Evolutionary conservation across 169 alveolate species (phyloP).

Genomic region (Eimeria tenella): DNA sequence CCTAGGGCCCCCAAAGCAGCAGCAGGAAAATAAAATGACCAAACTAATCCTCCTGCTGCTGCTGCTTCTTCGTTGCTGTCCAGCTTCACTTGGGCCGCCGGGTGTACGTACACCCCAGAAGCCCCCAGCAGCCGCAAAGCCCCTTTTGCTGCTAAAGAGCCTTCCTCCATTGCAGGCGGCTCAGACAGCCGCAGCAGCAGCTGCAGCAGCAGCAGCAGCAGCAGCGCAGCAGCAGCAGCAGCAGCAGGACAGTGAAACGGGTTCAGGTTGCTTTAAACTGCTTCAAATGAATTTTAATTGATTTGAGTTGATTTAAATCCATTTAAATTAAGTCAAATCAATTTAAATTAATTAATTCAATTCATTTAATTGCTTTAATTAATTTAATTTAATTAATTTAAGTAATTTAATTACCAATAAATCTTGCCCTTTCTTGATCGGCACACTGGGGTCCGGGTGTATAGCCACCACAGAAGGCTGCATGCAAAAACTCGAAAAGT

Average conservation of each 20-base stretch:
- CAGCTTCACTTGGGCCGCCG: conserved; percentile 66
- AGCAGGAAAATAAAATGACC: conserved; percentile 72
- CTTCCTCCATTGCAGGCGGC: conserved; percentile 48
- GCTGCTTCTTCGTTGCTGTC: conserved; percentile 34
- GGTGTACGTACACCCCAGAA: conserved; percentile 47
- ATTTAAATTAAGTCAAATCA: too few relatives aligned
- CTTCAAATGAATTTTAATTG: too few relatives aligned
- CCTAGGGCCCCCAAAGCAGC: conserved; percentile 47
- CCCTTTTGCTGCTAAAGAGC: conserved; percentile 17
- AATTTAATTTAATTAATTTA: too few relatives aligned
- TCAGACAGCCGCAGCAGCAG: conserved; percentile 67
- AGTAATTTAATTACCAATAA: conserved; percentile 36
- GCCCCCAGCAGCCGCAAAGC: conserved; percentile 39
- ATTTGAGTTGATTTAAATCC: too few relatives aligned
- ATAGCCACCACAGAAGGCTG: conserved; percentile 80
- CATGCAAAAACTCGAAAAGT: background rate
- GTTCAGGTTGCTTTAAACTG: too few relatives aligned
- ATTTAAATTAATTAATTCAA: too few relatives aligned
- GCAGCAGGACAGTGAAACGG: too few relatives aligned
- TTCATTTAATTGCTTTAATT: too few relatives aligned
- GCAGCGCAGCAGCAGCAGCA: too few relatives aligned
- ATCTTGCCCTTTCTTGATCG: conserved; percentile 82
- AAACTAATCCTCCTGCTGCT: conserved; percentile 18
- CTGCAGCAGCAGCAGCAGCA: background rate
- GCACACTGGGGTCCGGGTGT: conserved; percentile 84